Percentiles rank a stretch among this genome's conserved stretches.
Conservation (phyloP, 805 yeast genomes). For the Teunomyces tritomae region DNA sequence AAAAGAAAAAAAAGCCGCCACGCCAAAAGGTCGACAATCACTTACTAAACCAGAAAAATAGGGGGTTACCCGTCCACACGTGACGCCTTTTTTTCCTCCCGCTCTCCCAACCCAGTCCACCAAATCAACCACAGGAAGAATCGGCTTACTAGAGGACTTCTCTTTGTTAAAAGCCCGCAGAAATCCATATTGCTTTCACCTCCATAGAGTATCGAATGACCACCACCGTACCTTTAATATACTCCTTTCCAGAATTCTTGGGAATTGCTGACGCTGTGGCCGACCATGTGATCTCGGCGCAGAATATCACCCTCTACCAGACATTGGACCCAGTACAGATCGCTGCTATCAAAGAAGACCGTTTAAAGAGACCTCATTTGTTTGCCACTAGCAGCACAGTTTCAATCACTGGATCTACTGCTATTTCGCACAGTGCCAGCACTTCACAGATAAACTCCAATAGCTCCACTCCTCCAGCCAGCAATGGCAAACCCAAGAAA, state of each 20-base stretch:
- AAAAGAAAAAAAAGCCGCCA: not conserved
- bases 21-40: no score
- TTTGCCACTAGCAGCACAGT: constrained; percentile 15
- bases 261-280: constrained; percentile 97
- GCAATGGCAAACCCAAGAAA: constrained; percentile 20
- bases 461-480: constrained; percentile 1
- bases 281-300: constrained; percentile 88
- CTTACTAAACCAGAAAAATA: not conserved
- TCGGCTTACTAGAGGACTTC: not conserved
- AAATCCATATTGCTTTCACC: not conserved
- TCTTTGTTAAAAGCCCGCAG: no score
- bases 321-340: constrained; percentile 37
- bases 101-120: not conserved
- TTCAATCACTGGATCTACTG: constrained; percentile 6
- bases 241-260: constrained; percentile 84
- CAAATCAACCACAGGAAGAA: constrained; percentile 1
- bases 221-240: constrained; percentile 88
- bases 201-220: constrained; percentile 53
- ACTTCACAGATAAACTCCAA: constrained; percentile 6
- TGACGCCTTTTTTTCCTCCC: not conserved
- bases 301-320: constrained; percentile 62
- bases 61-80: constrained; percentile 2
- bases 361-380: constrained; percentile 12
- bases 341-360: constrained; percentile 28
- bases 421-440: not conserved